Percentiles rank a stretch among this genome's conserved stretches.
These are phyloP conservation scores for Vaccinium darrowii DNA, from an alignment of 148 eudicot species.

Conservation along the genomic window DNA sequence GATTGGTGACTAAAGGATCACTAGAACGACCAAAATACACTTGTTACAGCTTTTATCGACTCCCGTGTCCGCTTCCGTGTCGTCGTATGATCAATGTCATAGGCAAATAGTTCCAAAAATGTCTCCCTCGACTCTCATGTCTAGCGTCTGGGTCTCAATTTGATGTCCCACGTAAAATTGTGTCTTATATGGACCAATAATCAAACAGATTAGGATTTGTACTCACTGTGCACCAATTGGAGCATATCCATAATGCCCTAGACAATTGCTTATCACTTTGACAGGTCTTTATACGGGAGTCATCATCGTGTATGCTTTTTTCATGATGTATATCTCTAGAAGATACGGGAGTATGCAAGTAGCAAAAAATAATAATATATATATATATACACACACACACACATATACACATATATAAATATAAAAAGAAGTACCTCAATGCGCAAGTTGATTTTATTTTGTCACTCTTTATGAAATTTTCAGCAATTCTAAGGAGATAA, in stretches of 20 bases:
- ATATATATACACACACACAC: too few species aligned
- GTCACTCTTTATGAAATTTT: background rate
- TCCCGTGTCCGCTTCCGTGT: background rate
- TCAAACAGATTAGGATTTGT: background rate
- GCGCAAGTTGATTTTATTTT: too few species aligned
- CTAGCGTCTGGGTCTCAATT: background rate
- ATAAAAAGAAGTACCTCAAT: background rate
- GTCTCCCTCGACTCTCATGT: background rate
- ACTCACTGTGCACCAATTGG: too few species aligned
- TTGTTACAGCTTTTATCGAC: background rate
- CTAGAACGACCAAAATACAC: slow-evolving; percentile 17
- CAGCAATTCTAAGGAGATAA: background rate
- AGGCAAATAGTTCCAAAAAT: background rate
- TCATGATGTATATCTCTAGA: too few species aligned
- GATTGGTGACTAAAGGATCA: background rate
- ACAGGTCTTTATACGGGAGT: background rate
- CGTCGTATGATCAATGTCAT: background rate
- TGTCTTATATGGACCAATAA: background rate
- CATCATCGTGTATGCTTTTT: background rate
- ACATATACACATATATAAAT: background rate
- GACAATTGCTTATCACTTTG: background rate
- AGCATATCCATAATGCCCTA: background rate
- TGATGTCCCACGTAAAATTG: background rate
- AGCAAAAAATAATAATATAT: background rate
- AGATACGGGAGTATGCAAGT: too few species aligned